Evolutionary conservation across 805 yeast genomes (phyloP), one percentile per base, ranked within the genome.

Genomic region (Metschnikowia amazonensis): DNA sequence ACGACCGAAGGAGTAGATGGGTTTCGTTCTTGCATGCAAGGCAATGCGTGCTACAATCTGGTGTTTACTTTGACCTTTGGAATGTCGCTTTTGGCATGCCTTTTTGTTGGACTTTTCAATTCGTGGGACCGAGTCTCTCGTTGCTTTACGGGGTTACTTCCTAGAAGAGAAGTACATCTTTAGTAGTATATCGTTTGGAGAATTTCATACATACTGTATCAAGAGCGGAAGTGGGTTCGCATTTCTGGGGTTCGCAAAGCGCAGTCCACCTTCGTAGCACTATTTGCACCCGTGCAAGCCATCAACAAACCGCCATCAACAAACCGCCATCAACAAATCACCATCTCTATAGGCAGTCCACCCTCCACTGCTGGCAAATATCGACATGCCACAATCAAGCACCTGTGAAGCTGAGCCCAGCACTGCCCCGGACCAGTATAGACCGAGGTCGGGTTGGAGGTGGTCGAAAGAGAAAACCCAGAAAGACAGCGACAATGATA

Each of bases 21-120:
- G 2, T 40, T 31, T 3, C 48, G 52, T 37, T 47, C 55, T 10
- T 71, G 76, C 46, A 28, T 56, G 6, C 40, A 57, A 38, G 76
- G 76, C 7, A 60, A 59, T 24, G 46, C 46, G 14, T 71, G 76
- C 52, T 56, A 54, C 43, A 59, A 62, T 36, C 68, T 71, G 5
- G 75, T 76, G 1, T 79, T 76, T 51, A 50, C 58, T 35, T 39
- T 69, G 32, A 67, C 77, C 8, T 54, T 64, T n/a, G 55, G 45
- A 2, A 59, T 73, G 4, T 62, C 76, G 36, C 42, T 62, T 3
- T 23, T 66, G 28, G 56, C 72, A 4, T 43, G 58, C 7, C 21
- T 57, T 4, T 37, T 59, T 1, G 55, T 50, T 31, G 48, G 60
- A 11, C 16, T 46, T 1, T 49, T 56, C 42, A 54, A 52, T 17